These are phyloP conservation scores for Ziziphus jujuba DNA, from an alignment of 306 rosid species.

Conservation along the genomic window DNA sequence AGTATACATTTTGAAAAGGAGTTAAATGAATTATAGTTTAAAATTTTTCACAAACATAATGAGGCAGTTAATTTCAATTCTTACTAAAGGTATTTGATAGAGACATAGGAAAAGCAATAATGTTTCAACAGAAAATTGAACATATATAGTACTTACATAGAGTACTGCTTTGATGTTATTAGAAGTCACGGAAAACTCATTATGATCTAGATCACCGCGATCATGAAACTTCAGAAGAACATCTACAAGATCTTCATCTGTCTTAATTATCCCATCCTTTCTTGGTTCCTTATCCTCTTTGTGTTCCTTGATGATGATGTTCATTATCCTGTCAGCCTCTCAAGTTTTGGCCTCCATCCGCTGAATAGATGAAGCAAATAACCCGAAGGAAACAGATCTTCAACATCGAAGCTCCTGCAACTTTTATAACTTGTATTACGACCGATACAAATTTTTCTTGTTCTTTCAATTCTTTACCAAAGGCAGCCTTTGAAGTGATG, in stretches of 20 bases:
- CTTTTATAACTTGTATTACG: background rate
- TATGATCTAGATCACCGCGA: background rate
- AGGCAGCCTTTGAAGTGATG: slow-evolving; percentile 26
- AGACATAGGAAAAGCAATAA: too few species aligned
- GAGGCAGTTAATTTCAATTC: too few species aligned
- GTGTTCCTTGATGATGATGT: slow-evolving; percentile 12
- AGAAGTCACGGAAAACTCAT: background rate
- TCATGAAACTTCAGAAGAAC: slow-evolving; percentile 2
- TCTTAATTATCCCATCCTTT: background rate
- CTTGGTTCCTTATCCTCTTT: background rate
- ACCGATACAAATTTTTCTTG: slow-evolving; percentile 10
- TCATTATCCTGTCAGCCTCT: slow-evolving; percentile 10
- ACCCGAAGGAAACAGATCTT: slow-evolving; percentile 38
- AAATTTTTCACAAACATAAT: too few species aligned
- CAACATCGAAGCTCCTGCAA: slow-evolving; percentile 22
- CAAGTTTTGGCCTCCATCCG: slow-evolving; percentile 31
- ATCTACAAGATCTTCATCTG: slow-evolving; percentile 17
- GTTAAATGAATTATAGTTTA: too few species aligned
- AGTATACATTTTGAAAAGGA: too few species aligned
- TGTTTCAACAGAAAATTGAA: too few species aligned
- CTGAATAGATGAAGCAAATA: slow-evolving; percentile 21
- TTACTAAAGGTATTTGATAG: too few species aligned
- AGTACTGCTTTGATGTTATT: slow-evolving; percentile 22
- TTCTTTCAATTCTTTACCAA: slow-evolving; percentile 24
- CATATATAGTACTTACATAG: too few species aligned